Evolutionary conservation across 805 yeast species (phyloP).

Genomic region (Blastobotrys peoriensis): DNA sequence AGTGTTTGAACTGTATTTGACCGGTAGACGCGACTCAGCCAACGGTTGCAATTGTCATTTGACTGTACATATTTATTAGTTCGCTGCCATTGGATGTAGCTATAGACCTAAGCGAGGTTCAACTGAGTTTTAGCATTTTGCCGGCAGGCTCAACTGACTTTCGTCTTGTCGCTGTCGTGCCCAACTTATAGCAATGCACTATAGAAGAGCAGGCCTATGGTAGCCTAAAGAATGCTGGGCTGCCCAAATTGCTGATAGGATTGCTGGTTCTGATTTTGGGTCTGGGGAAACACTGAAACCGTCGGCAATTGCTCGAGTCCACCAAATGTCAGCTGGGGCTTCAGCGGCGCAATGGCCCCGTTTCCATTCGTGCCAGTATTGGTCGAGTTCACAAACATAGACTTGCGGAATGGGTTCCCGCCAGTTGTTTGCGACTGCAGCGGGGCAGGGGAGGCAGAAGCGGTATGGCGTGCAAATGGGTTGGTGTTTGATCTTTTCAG

Average conservation of each 20-base stretch:
- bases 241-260: no score
- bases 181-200: no score
- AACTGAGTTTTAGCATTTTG: no score
- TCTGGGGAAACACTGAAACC: conserved; percentile 62
- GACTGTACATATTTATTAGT: no score
- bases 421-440: conserved; percentile 42
- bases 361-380: conserved; percentile 14
- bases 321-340: conserved; percentile 60
- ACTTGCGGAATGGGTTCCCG: conserved; percentile 52
- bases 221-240: no score
- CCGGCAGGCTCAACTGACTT: no score
- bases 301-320: conserved; percentile 65
- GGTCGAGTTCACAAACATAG: conserved; percentile 25
- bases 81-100: no score
- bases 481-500: conserved; percentile 34
- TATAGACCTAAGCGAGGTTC: no score
- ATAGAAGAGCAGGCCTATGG: no score
- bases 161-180: no score
- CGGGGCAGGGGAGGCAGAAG: conserved; percentile 15
- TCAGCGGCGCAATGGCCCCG: conserved; percentile 30
- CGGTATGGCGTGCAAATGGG: conserved; percentile 34
- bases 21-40: no score
- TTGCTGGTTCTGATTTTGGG: conserved; percentile 37
- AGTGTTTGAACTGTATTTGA: conserved; percentile 17
- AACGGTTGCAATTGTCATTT: no score